Conservation (phyloP, 2,329 filamentous ascomycete species). For the Aureobasidium sp. region DNA sequence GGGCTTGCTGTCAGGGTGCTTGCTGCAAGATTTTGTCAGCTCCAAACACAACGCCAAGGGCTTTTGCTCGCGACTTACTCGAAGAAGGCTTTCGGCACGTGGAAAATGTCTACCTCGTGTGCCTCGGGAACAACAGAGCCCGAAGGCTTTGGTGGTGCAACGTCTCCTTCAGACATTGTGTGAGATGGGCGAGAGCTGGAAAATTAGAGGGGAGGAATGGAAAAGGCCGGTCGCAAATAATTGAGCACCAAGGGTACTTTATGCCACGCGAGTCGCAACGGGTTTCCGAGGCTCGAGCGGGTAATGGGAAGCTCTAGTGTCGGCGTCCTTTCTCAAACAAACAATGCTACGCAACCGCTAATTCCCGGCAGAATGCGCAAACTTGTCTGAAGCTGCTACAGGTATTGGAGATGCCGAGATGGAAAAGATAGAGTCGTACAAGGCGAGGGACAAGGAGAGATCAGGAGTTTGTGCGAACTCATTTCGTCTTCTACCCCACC, state of each 20-base stretch:
- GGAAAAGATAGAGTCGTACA: not conserved
- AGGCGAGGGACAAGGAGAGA: not conserved
- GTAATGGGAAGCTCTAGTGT: slow-evolving; percentile 1
- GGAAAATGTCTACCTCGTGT: slow-evolving; percentile 67
- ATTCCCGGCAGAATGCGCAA: not conserved
- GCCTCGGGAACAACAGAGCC: slow-evolving; percentile 63
- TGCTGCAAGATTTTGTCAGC: slow-evolving; percentile 34
- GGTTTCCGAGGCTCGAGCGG: slow-evolving; percentile 8
- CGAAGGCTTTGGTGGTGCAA: slow-evolving; percentile 30
- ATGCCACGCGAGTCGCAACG: not conserved
- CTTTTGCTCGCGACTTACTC: slow-evolving; percentile 28
- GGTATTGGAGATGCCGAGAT: not conserved
- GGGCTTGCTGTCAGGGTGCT: slow-evolving; percentile 51
- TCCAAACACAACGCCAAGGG: not conserved
- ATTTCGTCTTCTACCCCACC: slow-evolving; percentile 5
- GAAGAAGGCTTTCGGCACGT: slow-evolving; percentile 52
- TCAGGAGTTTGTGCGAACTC: slow-evolving; percentile 3
- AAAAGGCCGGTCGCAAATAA: not conserved
- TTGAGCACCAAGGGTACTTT: slow-evolving; percentile 2
- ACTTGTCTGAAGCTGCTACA: slow-evolving; percentile 9
- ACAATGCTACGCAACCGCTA: not conserved
- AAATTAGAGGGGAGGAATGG: not conserved
- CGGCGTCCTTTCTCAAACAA: not conserved
- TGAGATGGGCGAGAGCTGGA: not conserved
- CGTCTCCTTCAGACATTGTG: slow-evolving; percentile 40